Conservation (phyloP, 163 green algal species). For the Chlamydomonas reinhardtii region DNA sequence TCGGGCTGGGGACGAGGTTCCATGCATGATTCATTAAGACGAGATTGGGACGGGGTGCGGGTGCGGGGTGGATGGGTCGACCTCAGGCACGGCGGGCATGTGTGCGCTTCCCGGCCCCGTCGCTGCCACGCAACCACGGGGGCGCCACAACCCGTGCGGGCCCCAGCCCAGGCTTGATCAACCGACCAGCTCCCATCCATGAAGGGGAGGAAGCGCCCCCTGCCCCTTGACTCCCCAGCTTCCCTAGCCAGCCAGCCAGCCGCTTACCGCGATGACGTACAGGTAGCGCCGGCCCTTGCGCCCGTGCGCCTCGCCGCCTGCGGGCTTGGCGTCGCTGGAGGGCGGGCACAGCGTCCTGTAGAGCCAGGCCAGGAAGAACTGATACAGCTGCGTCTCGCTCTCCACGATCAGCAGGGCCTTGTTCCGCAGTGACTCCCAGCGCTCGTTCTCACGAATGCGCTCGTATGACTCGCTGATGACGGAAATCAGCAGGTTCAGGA, state of each 20-base stretch:
- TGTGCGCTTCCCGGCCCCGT: no score
- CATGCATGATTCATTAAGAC: no score
- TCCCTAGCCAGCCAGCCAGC: no score
- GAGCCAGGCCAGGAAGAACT: conserved; percentile 11
- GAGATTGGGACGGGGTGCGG: no score
- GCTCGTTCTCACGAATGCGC: conserved; percentile 28
- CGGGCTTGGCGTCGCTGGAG: background rate
- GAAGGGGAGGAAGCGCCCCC: no score
- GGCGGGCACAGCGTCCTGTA: conserved; percentile 12
- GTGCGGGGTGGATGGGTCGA: no score
- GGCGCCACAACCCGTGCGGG: no score
- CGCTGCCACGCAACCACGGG: no score
- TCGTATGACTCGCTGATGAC: conserved; percentile 39
- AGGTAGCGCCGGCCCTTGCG: conserved; percentile 2
- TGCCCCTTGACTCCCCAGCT: no score
- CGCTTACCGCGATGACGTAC: conserved; percentile 40
- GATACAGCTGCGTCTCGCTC: conserved; percentile 22
- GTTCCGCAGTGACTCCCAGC: conserved; percentile 17
- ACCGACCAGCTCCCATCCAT: no score
- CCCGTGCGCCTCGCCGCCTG: background rate
- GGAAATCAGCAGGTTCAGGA: conserved; percentile 46
- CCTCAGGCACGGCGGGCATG: no score
- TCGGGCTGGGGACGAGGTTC: conserved; percentile 17
- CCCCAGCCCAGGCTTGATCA: no score
- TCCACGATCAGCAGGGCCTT: conserved; percentile 37